Conservation (phyloP, 495 filamentous ascomycete species). For the Neurospora sp. region DNA sequence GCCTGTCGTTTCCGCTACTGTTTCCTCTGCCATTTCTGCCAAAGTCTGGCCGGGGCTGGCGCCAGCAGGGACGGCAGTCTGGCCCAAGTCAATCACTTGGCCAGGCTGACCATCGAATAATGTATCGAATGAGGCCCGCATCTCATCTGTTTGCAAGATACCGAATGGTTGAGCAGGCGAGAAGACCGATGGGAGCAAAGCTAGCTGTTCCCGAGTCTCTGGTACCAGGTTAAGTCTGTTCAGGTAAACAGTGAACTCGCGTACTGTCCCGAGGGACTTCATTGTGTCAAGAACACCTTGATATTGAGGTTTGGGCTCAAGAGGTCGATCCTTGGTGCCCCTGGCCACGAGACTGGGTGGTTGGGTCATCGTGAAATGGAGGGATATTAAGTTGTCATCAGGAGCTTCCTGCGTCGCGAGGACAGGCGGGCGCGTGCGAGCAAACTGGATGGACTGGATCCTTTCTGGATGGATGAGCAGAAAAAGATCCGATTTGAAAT, state of each 20-base stretch:
- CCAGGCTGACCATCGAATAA: not conserved
- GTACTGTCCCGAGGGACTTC: not conserved
- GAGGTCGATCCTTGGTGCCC: no score
- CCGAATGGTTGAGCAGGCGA: not conserved
- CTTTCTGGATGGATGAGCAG: not conserved
- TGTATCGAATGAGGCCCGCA: not conserved
- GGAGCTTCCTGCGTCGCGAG: not conserved
- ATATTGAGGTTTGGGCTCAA: not conserved
- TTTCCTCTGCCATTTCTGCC: not conserved
- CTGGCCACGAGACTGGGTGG: not conserved
- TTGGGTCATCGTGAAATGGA: not conserved
- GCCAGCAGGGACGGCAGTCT: not conserved
- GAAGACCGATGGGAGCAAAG: slow-evolving; percentile 1
- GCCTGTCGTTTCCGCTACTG: not conserved
- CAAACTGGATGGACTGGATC: not conserved
- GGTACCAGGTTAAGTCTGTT: not conserved
- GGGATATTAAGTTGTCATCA: not conserved
- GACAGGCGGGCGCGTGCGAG: not conserved
- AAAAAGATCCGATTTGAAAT: not conserved
- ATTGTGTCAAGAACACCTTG: not conserved
- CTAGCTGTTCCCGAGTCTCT: not conserved
- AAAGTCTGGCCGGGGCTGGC: not conserved
- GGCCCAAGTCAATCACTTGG: not conserved
- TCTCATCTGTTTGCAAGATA: not conserved
- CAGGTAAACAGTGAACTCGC: slow-evolving; percentile 1